These are phyloP conservation scores for Hypoxylon sp. DNA, from an alignment of 2,329 filamentous ascomycete species.

Conservation along the genomic window DNA sequence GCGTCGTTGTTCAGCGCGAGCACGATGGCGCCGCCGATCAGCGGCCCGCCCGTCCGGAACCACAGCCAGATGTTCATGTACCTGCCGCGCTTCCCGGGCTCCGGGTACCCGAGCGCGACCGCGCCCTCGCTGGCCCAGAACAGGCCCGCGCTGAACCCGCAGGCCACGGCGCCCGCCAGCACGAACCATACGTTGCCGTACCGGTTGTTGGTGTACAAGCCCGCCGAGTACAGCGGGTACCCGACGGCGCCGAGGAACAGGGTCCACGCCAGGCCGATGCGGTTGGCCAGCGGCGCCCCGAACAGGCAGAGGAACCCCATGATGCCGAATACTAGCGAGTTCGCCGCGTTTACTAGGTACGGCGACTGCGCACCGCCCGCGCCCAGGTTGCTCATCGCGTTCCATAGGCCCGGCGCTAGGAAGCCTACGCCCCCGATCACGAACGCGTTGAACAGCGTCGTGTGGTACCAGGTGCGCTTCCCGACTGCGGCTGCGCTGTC, in stretches of 20 bases:
- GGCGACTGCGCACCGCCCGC: conserved; percentile 65
- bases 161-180: conserved; percentile 74
- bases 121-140: conserved; percentile 84
- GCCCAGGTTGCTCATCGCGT: conserved; percentile 65
- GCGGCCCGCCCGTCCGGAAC: conserved; percentile 64
- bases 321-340: conserved; percentile 53
- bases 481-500: not conserved
- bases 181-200: conserved; percentile 72
- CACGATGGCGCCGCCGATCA: conserved; percentile 79
- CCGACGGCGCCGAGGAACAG: conserved; percentile 52
- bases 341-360: conserved; percentile 58
- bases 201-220: conserved; percentile 56
- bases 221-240: conserved; percentile 53
- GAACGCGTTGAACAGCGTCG: conserved; percentile 65
- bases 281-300: conserved; percentile 51
- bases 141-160: conserved; percentile 76
- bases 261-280: conserved; percentile 50
- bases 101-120: conserved; percentile 77
- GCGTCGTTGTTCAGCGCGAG: conserved; percentile 72
- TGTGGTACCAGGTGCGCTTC: conserved; percentile 59
- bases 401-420: conserved; percentile 64
- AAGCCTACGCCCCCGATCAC: conserved; percentile 66
- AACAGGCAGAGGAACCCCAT: conserved; percentile 53
- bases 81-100: conserved; percentile 73
- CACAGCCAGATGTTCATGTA: conserved; percentile 77